Evolutionary conservation across 345 rosid species (phyloP), one percentile per base, ranked within the genome.

Genomic region (Syzygium aromaticum): DNA sequence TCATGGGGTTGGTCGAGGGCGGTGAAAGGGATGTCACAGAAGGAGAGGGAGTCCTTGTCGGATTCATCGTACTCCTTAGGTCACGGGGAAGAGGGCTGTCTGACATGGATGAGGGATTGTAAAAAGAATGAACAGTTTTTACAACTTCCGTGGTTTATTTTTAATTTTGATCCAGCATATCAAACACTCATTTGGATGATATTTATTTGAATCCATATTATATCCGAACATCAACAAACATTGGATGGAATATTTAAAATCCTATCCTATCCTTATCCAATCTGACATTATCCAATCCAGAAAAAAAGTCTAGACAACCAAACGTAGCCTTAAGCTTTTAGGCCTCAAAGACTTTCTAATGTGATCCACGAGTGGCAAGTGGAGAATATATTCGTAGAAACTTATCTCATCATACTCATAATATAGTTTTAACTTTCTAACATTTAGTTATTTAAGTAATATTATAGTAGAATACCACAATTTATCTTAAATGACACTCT

Each of bases 151-250:
- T 33, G 38, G 56, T 53, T 53, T 54, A 54, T 17, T 54, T 8
- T 0, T 54, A 54, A 19, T 54, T 54, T 54, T 54, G 19, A 54
- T 54, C 23, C 7, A 1, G 9, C 23, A 54, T 17, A 54, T 54
- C 23, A 0, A 54, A 54, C 19, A 53, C 19, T 54, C 19, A 2
- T 54, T 2, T 54, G 7, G 56, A 54, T 54, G 19, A 54, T 54
- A 19, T 54, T 54, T 54, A 16, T 54, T 16, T 54, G 7, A 16
- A 54, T 54, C 2, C 8, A 54, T 17, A 8, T 54, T 54, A 54
- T 54, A 54, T 54, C 0, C 5, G 9, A 22, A 54, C 0, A 0
- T 54, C 7, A 54, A 19, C 3, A 6, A 3, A 19, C 16, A 54
- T 17, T 54, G 23, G 3, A 8, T 17, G 3, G 56, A 22, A 54